These are phyloP conservation scores for Primulina eburnea DNA, from an alignment of 257 asterid genomes.

Conservation along the genomic window DNA sequence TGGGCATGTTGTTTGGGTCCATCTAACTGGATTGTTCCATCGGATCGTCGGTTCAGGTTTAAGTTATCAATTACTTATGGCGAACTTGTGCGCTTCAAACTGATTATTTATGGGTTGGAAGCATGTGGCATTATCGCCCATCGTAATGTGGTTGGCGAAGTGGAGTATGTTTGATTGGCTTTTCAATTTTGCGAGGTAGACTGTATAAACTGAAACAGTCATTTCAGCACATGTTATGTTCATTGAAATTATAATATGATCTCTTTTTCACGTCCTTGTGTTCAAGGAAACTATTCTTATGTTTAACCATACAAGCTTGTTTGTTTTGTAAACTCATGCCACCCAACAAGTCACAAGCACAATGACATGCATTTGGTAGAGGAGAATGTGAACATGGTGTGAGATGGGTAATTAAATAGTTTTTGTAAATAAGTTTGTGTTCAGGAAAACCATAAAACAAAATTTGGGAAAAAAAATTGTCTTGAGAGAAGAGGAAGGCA, in stretches of 20 bases:
- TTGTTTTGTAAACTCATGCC: background rate
- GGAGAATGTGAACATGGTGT: background rate
- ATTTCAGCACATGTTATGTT: background rate
- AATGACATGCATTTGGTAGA: background rate
- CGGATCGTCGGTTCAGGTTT: background rate
- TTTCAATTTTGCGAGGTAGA: background rate
- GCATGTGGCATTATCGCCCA: background rate
- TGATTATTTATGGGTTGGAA: background rate
- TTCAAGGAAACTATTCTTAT: background rate
- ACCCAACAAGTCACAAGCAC: background rate
- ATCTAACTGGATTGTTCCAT: background rate
- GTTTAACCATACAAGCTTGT: background rate
- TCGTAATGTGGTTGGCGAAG: background rate
- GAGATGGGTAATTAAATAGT: background rate
- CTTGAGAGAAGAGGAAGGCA: too few relatives aligned
- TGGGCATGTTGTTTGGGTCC: conserved; percentile 5
- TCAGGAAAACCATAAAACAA: background rate
- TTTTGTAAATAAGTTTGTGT: background rate
- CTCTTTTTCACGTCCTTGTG: background rate
- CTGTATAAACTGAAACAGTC: background rate
- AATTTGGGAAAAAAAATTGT: too few relatives aligned
- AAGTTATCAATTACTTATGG: background rate
- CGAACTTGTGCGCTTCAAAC: background rate
- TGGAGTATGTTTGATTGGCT: background rate
- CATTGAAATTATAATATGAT: background rate